phyloP scores from a whole-genome alignment of 345 rosid genomes.

The Nasturtium officinale region DNA sequence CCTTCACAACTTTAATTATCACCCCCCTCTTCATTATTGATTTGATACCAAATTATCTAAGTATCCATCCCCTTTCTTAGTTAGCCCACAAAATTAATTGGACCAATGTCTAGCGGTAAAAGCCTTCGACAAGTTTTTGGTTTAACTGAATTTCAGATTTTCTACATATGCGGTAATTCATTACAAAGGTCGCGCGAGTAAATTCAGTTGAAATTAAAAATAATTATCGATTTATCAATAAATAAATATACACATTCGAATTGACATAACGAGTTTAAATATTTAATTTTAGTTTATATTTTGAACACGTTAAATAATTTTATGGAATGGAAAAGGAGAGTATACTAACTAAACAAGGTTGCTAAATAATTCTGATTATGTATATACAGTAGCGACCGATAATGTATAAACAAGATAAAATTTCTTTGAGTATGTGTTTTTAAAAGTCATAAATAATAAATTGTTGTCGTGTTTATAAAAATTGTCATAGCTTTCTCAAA shows the following conservation, averaged over 20 bases:
- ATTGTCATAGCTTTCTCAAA: background rate
- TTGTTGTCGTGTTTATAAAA: constrained; percentile 12
- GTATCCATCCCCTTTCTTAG: constrained; percentile 1
- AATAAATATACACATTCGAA: background rate
- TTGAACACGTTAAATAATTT: background rate
- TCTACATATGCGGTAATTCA: background rate
- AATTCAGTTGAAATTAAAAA: background rate
- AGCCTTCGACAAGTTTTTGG: background rate
- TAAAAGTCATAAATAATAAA: background rate
- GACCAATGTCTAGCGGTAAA: constrained; percentile 9
- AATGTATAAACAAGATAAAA: no score
- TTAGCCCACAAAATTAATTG: background rate
- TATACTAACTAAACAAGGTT: no score
- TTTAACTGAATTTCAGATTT: background rate
- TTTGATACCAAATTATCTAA: constrained; percentile 32
- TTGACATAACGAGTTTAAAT: background rate
- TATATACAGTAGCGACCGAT: background rate
- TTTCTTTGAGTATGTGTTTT: background rate
- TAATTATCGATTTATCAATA: constrained; percentile 8
- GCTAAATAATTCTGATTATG: no score
- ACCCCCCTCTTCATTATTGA: constrained; percentile 21
- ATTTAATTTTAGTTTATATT: background rate
- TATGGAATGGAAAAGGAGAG: no score
- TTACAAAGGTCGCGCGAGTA: background rate
- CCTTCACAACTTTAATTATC: constrained; percentile 35